Percentiles rank a stretch among this genome's conserved stretches.
phyloP scores from a whole-genome alignment of 768 basidiomycete genomes.

The Rhodotorula kratochvilovae region DNA sequence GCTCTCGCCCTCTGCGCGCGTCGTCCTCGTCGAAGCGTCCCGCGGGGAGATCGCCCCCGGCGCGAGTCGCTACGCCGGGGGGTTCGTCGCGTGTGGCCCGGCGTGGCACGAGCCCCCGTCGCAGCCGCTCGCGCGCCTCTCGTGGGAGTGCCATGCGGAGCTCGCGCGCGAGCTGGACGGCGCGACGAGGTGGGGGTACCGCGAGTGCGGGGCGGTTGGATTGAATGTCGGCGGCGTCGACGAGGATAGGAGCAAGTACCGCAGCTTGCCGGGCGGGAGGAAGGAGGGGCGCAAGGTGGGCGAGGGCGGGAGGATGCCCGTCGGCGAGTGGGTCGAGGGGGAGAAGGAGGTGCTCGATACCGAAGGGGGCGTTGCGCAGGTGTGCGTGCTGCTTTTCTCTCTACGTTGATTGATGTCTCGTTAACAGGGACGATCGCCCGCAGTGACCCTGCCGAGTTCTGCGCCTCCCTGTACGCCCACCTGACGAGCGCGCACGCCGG shows the following conservation, averaged over 20 bases:
- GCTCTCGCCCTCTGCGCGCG: conserved; percentile 43
- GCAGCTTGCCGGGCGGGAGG: conserved; percentile 30
- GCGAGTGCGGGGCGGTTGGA: conserved; percentile 45
- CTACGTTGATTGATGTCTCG: too few relatives aligned
- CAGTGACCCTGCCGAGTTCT: conserved; percentile 34
- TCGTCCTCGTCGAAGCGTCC: conserved; percentile 52
- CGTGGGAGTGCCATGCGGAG: conserved; percentile 50
- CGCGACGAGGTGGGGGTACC: conserved; percentile 50
- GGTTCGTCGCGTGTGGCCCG: conserved; percentile 54
- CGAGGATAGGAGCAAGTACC: conserved; percentile 30
- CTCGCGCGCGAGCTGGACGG: conserved; percentile 51
- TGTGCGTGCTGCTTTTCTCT: conserved; percentile 5
- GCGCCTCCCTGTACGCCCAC: conserved; percentile 8
- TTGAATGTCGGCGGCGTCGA: conserved; percentile 40
- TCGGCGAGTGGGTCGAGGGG: conserved; percentile 23
- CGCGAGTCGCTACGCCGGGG: conserved; percentile 48
- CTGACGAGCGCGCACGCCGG: not conserved
- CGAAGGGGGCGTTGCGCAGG: conserved; percentile 29
- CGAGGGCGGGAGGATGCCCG: not conserved
- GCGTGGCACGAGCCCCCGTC: conserved; percentile 46
- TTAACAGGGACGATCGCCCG: not conserved
- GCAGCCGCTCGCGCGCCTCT: conserved; percentile 47
- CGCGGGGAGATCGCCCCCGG: conserved; percentile 48
- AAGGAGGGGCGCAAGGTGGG: not conserved
- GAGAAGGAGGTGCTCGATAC: conserved; percentile 23